A percentile compares a stretch with the other conserved stretches of the same genome.
Evolutionary conservation across 2,329 filamentous ascomycete species (phyloP).

Genomic region (Trichoderma arundinaceum): DNA sequence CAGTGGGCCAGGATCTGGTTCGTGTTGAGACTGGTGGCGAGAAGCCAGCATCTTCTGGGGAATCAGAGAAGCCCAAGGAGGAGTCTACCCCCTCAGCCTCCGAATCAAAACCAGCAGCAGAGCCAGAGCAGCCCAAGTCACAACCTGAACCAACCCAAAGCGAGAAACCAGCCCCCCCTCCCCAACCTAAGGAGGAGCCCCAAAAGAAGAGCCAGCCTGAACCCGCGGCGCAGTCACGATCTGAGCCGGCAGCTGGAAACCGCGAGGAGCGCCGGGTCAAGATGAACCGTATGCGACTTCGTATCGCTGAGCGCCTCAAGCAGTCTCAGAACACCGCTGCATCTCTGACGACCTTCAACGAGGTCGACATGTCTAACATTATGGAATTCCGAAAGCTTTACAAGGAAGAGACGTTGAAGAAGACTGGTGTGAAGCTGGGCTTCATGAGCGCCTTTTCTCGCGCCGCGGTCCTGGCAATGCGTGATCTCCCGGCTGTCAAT

Average conservation of each 20-base stretch:
- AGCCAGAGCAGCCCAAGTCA: constrained; percentile 18
- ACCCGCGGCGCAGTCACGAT: constrained; percentile 31
- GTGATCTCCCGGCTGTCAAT: constrained; percentile 91
- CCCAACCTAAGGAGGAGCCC: constrained; percentile 26
- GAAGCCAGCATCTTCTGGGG: constrained; percentile 40
- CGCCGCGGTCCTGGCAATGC: constrained; percentile 89
- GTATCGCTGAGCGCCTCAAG: constrained; percentile 97
- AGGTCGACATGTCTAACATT: constrained; percentile 97
- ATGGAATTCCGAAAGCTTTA: constrained; percentile 98
- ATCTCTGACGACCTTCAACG: constrained; percentile 97
- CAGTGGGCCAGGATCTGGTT: constrained; percentile 88
- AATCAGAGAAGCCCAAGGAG: constrained; percentile 31
- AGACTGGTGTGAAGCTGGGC: constrained; percentile 96
- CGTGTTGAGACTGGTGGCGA: constrained; percentile 75
- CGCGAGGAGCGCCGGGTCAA: constrained; percentile 93
- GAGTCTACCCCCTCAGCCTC: not conserved
- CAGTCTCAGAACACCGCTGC: constrained; percentile 99
- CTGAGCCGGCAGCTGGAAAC: constrained; percentile 59
- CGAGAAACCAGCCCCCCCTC: constrained; percentile 37
- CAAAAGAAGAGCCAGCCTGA: constrained; percentile 40
- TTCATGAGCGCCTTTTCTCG: constrained; percentile 99
- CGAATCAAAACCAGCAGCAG: constrained; percentile 25
- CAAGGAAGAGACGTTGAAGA: constrained; percentile 96
- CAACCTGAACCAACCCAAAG: constrained; percentile 43
- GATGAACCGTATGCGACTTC: constrained; percentile 99